These are phyloP conservation scores for Ampelocalamus luodianensis DNA, from an alignment of 176 grass and related monocot species.

Conservation along the genomic window DNA sequence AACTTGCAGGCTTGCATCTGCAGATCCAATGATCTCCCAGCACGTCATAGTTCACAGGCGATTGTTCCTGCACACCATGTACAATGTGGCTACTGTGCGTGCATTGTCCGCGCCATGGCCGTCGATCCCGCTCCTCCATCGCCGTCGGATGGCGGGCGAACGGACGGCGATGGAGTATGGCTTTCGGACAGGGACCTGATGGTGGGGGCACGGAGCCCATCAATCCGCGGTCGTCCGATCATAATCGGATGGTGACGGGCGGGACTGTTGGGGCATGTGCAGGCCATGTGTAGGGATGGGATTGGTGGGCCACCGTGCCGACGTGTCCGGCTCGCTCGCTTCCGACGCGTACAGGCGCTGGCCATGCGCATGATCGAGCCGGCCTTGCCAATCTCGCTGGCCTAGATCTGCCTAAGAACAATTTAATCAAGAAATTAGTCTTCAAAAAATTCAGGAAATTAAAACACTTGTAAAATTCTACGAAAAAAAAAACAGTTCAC, in stretches of 20 bases:
- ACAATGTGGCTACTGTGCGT: not conserved
- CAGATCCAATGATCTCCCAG: not conserved
- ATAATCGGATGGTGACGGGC: constrained; percentile 42
- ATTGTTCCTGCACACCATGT: not conserved
- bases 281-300: constrained; percentile 19
- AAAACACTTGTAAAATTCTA: not conserved
- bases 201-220: not conserved
- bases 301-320: constrained; percentile 6
- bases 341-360: not conserved
- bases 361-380: not conserved
- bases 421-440: not conserved
- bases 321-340: constrained; percentile 16
- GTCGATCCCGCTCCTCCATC: not conserved
- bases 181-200: not conserved
- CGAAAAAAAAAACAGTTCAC: not conserved
- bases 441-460: not conserved
- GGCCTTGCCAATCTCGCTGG: not conserved
- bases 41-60: not conserved
- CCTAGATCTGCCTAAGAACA: not conserved
- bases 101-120: not conserved
- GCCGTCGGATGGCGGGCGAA: not conserved
- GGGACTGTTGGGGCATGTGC: constrained; percentile 12
- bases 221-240: constrained; percentile 34
- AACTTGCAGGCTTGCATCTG: not conserved
- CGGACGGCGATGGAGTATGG: not conserved